These are phyloP conservation scores for Globisporangium perplexum DNA, from an alignment of 352 stramenopile genomes.

Conservation along the genomic window DNA sequence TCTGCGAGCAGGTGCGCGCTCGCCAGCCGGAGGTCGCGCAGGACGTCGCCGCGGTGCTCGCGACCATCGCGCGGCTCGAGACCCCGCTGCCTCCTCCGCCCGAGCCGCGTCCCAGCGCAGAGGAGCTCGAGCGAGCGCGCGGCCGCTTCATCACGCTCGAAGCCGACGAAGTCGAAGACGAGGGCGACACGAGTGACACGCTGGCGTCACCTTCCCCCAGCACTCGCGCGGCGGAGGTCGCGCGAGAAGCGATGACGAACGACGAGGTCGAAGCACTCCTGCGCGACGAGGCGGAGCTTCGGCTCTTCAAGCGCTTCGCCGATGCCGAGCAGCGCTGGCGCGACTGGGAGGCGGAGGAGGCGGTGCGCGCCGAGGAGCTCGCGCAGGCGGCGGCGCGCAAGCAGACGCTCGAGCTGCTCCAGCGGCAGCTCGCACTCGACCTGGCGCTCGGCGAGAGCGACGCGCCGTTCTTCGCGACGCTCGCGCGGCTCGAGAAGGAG, in stretches of 20 bases:
- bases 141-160: constrained; percentile 27
- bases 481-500: constrained; percentile 40
- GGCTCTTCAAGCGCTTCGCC: constrained; percentile 32
- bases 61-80: constrained; percentile 27
- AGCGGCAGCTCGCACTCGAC: constrained; percentile 37
- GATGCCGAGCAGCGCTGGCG: constrained; percentile 38
- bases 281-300: constrained; percentile 44
- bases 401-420: constrained; percentile 15
- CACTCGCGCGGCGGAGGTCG: constrained; percentile 4
- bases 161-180: constrained; percentile 13
- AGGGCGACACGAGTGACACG: neutral
- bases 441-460: constrained; percentile 42
- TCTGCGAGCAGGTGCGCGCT: constrained; percentile 27
- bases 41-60: constrained; percentile 24
- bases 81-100: constrained; percentile 14
- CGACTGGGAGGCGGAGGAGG: constrained; percentile 42
- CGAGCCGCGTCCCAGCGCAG: constrained; percentile 25
- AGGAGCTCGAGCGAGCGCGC: constrained; percentile 32
- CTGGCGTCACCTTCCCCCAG: neutral
- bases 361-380: constrained; percentile 32
- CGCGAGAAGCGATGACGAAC: constrained; percentile 3
- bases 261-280: constrained; percentile 17
- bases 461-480: constrained; percentile 34
- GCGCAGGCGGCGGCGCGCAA: constrained; percentile 19
- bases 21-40: constrained; percentile 23